Percentiles rank a stretch among this genome's conserved stretches.
These are phyloP conservation scores for Cinnamomum chago DNA, from an alignment of 164 flowering plant species.

Conservation along the genomic window DNA sequence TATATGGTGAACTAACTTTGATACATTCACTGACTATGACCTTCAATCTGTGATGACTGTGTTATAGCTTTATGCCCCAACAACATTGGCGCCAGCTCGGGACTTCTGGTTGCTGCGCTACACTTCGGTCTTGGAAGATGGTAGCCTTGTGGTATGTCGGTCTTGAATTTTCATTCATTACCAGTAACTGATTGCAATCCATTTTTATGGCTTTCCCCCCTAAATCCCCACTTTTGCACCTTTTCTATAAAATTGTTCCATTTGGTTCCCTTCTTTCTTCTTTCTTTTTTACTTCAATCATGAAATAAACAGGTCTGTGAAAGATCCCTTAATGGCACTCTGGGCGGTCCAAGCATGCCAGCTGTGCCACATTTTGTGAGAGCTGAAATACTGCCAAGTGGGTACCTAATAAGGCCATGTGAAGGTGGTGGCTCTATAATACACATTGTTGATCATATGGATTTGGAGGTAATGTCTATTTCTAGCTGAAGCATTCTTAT, in stretches of 20 bases:
- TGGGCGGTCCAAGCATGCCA: slow-evolving; percentile 88
- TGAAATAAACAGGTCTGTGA: slow-evolving; percentile 71
- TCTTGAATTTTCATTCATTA: neutral
- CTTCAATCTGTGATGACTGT: slow-evolving; percentile 2
- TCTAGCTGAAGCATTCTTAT: neutral
- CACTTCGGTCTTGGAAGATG: slow-evolving; percentile 88
- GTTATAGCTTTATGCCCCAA: slow-evolving; percentile 85
- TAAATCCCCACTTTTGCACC: neutral
- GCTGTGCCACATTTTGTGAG: slow-evolving; percentile 81
- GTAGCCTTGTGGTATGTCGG: slow-evolving; percentile 88
- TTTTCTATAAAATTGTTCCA: neutral
- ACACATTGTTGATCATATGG: slow-evolving; percentile 94
- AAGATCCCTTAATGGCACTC: slow-evolving; percentile 76
- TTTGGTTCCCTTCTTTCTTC: too few species aligned
- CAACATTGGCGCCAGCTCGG: slow-evolving; percentile 94
- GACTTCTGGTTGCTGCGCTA: slow-evolving; percentile 95
- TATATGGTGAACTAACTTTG: neutral
- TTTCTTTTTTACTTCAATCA: neutral
- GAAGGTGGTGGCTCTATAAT: slow-evolving; percentile 99
- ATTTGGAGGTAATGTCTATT: slow-evolving; percentile 59
- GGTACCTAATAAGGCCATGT: slow-evolving; percentile 87
- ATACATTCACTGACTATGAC: neutral
- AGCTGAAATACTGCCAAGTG: slow-evolving; percentile 95
- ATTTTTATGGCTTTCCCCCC: neutral
- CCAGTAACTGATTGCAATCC: neutral